Evolutionary conservation across 1,284 basidiomycete genomes (phyloP).

Genomic region (Gomphus bonarii): DNA sequence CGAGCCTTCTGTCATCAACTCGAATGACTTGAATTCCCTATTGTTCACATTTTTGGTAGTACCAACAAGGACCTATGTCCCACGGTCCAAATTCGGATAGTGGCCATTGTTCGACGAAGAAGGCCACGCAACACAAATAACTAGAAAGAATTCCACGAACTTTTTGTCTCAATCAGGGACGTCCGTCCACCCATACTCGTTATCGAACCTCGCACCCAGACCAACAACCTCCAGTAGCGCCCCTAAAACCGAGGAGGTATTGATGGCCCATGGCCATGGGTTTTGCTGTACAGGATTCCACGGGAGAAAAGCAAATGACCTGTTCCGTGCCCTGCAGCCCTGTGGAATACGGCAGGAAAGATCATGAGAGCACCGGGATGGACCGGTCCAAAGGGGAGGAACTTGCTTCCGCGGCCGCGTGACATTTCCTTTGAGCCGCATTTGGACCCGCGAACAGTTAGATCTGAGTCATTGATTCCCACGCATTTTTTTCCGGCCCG

Average conservation of each 20-base stretch:
- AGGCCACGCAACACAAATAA: neutral
- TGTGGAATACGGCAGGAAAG: neutral
- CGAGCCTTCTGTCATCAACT: neutral
- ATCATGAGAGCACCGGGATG: neutral
- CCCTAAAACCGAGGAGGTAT: no score
- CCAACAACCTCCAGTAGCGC: no score
- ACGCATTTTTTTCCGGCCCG: neutral
- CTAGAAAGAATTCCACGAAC: neutral
- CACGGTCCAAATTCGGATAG: constrained; percentile 2
- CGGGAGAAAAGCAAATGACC: neutral
- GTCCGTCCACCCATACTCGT: neutral
- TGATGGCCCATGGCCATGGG: no score
- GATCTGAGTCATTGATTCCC: neutral
- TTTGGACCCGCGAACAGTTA: constrained; percentile 6
- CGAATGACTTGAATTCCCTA: constrained; percentile 1
- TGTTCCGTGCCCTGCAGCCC: neutral
- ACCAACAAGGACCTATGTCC: constrained; percentile 12
- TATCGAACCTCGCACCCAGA: no score
- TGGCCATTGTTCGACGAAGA: constrained; percentile 1
- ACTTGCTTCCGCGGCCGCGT: constrained; percentile 10
- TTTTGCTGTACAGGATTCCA: no score
- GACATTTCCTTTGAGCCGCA: constrained; percentile 8
- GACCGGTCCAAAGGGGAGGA: neutral
- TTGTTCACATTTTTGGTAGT: constrained; percentile 8
- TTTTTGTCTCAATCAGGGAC: neutral